These are phyloP conservation scores for Plenodomus tracheiphilus DNA, from an alignment of 2,329 filamentous ascomycete species.

Conservation along the genomic window DNA sequence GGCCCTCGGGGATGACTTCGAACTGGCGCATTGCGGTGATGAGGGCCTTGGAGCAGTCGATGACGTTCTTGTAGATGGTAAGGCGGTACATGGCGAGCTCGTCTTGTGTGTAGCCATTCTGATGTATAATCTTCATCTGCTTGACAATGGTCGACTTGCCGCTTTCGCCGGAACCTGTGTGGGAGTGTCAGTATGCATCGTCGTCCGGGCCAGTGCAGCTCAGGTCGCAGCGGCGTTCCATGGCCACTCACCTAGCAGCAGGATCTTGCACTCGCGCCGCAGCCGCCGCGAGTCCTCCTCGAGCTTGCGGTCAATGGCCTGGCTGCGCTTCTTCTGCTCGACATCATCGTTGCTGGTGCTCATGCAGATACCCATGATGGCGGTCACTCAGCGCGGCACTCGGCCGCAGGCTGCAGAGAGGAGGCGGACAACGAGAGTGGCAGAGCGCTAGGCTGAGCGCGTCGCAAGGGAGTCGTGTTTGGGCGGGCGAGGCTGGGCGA, in stretches of 20 bases:
- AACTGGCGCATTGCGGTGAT: slow-evolving; percentile 92
- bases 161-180: slow-evolving; percentile 89
- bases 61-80: slow-evolving; percentile 96
- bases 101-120: slow-evolving; percentile 94
- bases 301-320: slow-evolving; percentile 89
- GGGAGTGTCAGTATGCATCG: background rate
- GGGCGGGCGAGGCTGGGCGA: slow-evolving; percentile 15
- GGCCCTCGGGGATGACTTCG: slow-evolving; percentile 74
- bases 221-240: background rate
- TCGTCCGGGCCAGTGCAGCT: too few relatives aligned
- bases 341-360: slow-evolving; percentile 83
- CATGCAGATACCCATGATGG: slow-evolving; percentile 89
- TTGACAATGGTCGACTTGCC: slow-evolving; percentile 99
- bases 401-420: slow-evolving; percentile 31
- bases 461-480: slow-evolving; percentile 25
- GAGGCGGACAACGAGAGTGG: slow-evolving; percentile 5
- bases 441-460: slow-evolving; percentile 34
- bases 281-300: slow-evolving; percentile 93
- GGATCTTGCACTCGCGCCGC: slow-evolving; percentile 97
- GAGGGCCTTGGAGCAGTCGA: slow-evolving; percentile 94
- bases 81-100: slow-evolving; percentile 92
- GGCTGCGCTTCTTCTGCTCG: slow-evolving; percentile 94
- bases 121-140: slow-evolving; percentile 99
- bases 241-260: slow-evolving; percentile 76
- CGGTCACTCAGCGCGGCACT: slow-evolving; percentile 29